phyloP scores from a whole-genome alignment of 2,329 filamentous ascomycete genomes.

The Sporothrix luriei region DNA sequence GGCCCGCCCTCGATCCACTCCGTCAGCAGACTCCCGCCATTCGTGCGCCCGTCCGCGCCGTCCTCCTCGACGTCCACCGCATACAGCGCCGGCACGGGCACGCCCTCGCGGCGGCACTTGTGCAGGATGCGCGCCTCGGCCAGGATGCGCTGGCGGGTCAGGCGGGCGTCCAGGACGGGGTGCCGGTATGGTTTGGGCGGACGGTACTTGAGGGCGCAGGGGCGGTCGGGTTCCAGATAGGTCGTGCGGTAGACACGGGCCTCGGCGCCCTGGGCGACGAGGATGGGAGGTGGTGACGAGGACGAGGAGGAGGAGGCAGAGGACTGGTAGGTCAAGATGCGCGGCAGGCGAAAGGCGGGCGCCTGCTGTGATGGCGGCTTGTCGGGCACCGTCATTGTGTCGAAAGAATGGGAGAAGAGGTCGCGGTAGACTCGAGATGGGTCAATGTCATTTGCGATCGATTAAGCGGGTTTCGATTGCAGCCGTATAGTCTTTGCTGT shows the following conservation, averaged over 20 bases:
- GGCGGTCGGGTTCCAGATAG: constrained; percentile 68
- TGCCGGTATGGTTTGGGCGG: constrained; percentile 91
- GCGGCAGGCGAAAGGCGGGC: constrained; percentile 45
- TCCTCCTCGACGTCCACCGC: constrained; percentile 61
- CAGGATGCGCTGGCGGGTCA: constrained; percentile 84
- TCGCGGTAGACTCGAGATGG: too few relatives aligned
- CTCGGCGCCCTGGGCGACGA: constrained; percentile 94
- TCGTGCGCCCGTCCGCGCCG: constrained; percentile 58
- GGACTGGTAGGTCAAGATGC: constrained; percentile 60
- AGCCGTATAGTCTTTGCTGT: not conserved
- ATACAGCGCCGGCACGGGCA: constrained; percentile 80
- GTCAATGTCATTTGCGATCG: not conserved
- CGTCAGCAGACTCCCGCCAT: constrained; percentile 61
- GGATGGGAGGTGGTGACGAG: constrained; percentile 56
- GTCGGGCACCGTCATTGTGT: constrained; percentile 23
- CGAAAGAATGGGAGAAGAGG: not conserved
- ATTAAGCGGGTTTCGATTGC: not conserved
- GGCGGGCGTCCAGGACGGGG: constrained; percentile 79
- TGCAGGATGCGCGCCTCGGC: constrained; percentile 85
- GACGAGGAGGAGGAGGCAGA: not conserved
- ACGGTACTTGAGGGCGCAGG: constrained; percentile 86
- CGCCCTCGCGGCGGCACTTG: constrained; percentile 75
- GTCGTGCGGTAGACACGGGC: constrained; percentile 87
- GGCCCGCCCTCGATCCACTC: constrained; percentile 81
- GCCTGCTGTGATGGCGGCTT: constrained; percentile 28